Evolutionary conservation across 805 yeast genomes (phyloP).

Genomic region (Schizosaccharomyces cryophilus): DNA sequence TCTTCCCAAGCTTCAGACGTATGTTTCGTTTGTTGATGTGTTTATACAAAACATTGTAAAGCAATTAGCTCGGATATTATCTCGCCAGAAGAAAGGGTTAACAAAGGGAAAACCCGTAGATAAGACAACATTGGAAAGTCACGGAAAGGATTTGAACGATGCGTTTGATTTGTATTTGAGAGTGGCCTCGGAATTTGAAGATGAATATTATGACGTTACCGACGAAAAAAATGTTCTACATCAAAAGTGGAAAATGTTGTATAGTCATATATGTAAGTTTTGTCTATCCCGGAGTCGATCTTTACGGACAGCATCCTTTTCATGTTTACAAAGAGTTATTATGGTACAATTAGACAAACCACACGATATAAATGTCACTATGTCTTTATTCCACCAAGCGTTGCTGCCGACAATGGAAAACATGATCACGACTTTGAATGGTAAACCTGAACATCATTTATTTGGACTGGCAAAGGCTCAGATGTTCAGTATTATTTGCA

Average conservation of each 20-base stretch:
- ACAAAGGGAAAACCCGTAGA: background rate
- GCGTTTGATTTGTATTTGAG: background rate
- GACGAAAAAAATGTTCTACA: background rate
- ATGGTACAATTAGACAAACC: background rate
- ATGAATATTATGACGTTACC: background rate
- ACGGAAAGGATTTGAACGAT: background rate
- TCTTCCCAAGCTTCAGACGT: background rate
- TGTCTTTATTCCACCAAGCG: background rate
- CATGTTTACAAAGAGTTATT: background rate
- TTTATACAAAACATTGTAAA: background rate
- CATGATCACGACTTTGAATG: background rate
- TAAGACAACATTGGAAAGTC: background rate
- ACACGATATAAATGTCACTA: background rate
- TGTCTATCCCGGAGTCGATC: background rate
- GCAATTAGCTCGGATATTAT: background rate
- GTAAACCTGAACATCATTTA: background rate
- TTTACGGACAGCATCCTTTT: background rate
- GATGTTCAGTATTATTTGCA: background rate
- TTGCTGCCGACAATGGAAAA: background rate
- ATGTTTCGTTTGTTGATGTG: slow-evolving; percentile 9
- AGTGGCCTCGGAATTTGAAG: background rate
- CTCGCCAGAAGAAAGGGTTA: background rate
- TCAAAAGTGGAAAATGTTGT: background rate
- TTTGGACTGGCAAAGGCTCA: background rate
- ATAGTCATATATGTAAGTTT: background rate